phyloP scores from a whole-genome alignment of 2,329 filamentous ascomycete species.

The Monilinia laxa region DNA sequence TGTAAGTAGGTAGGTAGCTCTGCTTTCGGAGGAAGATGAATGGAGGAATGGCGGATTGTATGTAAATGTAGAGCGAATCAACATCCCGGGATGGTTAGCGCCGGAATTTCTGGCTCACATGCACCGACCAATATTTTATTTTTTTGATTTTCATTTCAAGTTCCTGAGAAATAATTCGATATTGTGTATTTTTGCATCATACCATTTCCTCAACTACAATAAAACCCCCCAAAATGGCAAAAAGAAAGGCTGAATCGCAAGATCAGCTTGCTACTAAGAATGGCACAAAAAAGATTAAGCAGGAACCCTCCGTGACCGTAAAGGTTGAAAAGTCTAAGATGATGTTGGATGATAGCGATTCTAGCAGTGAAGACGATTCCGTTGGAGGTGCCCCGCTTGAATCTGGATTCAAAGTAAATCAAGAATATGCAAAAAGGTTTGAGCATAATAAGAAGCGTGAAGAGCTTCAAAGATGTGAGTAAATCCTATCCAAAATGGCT shows the following conservation, averaged over 20 bases:
- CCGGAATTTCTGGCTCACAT: conserved; percentile 9
- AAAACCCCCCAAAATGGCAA: conserved; percentile 35
- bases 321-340: conserved; percentile 30
- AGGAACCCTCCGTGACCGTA: conserved; percentile 18
- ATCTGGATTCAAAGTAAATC: conserved; percentile 73
- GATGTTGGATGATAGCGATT: conserved; percentile 53
- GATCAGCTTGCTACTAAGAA: conserved; percentile 26
- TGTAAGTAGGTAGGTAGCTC: conserved; percentile 18
- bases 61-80: conserved; percentile 9
- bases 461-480: conserved; percentile 69
- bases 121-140: conserved; percentile 19
- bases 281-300: conserved; percentile 38
- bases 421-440: conserved; percentile 84
- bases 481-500: conserved; percentile 15
- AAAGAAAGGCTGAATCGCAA: conserved; percentile 40
- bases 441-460: conserved; percentile 98
- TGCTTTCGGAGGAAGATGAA: conserved; percentile 22
- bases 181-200: not conserved
- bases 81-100: conserved; percentile 6
- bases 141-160: conserved; percentile 20
- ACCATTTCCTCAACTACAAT: not conserved
- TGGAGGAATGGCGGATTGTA: conserved; percentile 14
- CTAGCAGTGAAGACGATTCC: conserved; percentile 40
- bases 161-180: not conserved
- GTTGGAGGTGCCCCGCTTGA: conserved; percentile 42